Evolutionary conservation across 495 filamentous ascomycete species (phyloP), one percentile per base, ranked within the genome.

Genomic region (Neurospora sp.): DNA sequence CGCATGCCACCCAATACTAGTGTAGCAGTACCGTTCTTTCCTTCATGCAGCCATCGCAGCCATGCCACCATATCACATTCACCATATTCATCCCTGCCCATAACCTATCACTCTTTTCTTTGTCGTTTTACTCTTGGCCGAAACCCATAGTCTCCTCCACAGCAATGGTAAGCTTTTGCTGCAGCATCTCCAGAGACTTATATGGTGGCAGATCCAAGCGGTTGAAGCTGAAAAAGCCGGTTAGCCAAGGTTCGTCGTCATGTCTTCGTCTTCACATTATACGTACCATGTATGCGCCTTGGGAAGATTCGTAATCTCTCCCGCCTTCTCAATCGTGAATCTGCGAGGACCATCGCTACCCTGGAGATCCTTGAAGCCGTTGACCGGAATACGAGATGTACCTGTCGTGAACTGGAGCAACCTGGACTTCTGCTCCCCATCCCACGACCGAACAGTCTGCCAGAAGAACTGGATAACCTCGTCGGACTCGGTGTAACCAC

Each of bases 91-190:
- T 31, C 53, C 53, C 53, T 65, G 22, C 4, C 22, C 27, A 37
- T 18, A 35, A 65, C 27, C 7, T 8, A 18, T 65, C 53, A 7
- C 14, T 35, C 47, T 16, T 7, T 27, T 8, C 10, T 38, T 14
- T 38, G 31, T 22, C 22, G 44, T 16, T 42, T 75, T 85, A 99
- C 85, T 99, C 96, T 84, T 99, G 96, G 70, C 96, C 96, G 81
- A 99, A 99, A 73, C 96, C 96, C 86, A 99, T 92, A 10, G 96
- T 99, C 85, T 99, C 96, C 84, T 99, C 96, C 72, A 99, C 96
- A 6, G 96, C 96, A 78, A 96, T 95, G 38, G 93, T 94, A 79
- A 99, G 82, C 83, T 98, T 99, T 76, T 89, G 85, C 78, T 95
- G 89, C 74, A 99, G 85, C 75, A 88, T 87, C 39, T 98, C 94